Conservation (phyloP, 495 filamentous ascomycete species). For the Neurospora tetrasperma region DNA sequence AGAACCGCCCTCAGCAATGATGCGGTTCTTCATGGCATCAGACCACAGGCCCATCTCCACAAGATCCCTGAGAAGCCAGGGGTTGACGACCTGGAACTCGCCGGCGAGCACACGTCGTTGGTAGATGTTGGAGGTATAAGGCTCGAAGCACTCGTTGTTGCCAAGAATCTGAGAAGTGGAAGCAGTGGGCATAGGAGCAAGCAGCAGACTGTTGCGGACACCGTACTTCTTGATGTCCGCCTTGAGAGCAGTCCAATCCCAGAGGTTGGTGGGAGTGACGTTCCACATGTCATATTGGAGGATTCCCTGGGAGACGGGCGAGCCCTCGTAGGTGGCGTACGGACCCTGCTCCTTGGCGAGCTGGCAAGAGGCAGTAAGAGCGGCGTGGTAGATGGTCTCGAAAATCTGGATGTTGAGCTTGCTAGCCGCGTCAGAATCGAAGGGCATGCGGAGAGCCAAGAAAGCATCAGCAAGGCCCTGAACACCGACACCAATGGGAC, state of each 20-base stretch:
- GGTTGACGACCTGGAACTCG: slow-evolving; percentile 99
- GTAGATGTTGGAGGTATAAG: slow-evolving; percentile 99
- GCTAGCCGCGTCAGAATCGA: slow-evolving; percentile 88
- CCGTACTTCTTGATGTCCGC: slow-evolving; percentile 82
- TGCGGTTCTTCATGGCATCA: slow-evolving; percentile 99
- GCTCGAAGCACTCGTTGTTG: slow-evolving; percentile 99
- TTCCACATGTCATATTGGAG: slow-evolving; percentile 99
- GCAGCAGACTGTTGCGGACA: slow-evolving; percentile 85
- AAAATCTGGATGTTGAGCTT: slow-evolving; percentile 97
- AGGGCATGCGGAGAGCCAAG: slow-evolving; percentile 90
- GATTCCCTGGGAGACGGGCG: slow-evolving; percentile 87
- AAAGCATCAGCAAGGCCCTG: slow-evolving; percentile 98
- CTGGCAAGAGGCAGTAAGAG: slow-evolving; percentile 78
- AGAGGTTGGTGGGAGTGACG: slow-evolving; percentile 81
- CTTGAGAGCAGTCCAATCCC: slow-evolving; percentile 92
- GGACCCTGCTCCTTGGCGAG: slow-evolving; percentile 72
- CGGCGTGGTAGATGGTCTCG: slow-evolving; percentile 98
- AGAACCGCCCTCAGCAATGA: slow-evolving; percentile 91
- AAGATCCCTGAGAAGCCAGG: slow-evolving; percentile 95
- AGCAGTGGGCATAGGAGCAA: slow-evolving; percentile 97
- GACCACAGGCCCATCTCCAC: slow-evolving; percentile 98
- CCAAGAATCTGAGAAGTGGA: slow-evolving; percentile 93
- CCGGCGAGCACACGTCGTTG: slow-evolving; percentile 94
- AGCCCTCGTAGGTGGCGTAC: slow-evolving; percentile 86
- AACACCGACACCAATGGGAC: slow-evolving; percentile 91